Conservation (phyloP, 768 basidiomycete species). For the Paxillus ammoniavirescens region DNA sequence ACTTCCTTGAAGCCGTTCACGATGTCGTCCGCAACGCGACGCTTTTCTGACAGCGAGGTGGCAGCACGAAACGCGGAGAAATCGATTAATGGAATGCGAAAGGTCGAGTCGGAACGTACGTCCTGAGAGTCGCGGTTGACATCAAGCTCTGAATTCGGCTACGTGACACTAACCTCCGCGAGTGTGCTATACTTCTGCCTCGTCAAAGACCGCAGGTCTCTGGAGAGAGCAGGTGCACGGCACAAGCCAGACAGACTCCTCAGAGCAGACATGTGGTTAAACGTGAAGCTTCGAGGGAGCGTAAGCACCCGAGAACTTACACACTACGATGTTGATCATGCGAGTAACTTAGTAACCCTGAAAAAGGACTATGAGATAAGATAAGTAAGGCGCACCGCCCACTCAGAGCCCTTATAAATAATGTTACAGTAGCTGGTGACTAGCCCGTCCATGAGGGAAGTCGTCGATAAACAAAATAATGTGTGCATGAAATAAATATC, state of each 20-base stretch:
- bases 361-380: not conserved
- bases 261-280: not conserved
- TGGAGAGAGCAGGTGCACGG: slow-evolving; percentile 14
- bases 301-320: not conserved
- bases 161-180: slow-evolving; percentile 19
- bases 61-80: slow-evolving; percentile 65
- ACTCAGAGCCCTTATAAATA: no score
- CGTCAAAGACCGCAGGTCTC: slow-evolving; percentile 1
- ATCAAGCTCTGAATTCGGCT: not conserved
- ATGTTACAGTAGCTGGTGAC: no score
- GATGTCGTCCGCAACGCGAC: slow-evolving; percentile 61
- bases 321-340: not conserved
- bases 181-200: slow-evolving; percentile 22
- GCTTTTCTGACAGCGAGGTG: slow-evolving; percentile 52
- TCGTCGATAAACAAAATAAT: no score
- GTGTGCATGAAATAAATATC: no score
- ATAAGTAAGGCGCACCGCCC: not conserved
- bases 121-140: slow-evolving; percentile 25
- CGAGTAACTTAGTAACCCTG: not conserved
- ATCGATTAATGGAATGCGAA: slow-evolving; percentile 76
- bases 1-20: slow-evolving; percentile 76
- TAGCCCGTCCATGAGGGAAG: no score
- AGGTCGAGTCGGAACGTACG: slow-evolving; percentile 37
- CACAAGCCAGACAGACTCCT: slow-evolving; percentile 9
- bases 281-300: not conserved